These are phyloP conservation scores for Termitomyces sp. DNA, from an alignment of 768 basidiomycete species.

Conservation along the genomic window DNA sequence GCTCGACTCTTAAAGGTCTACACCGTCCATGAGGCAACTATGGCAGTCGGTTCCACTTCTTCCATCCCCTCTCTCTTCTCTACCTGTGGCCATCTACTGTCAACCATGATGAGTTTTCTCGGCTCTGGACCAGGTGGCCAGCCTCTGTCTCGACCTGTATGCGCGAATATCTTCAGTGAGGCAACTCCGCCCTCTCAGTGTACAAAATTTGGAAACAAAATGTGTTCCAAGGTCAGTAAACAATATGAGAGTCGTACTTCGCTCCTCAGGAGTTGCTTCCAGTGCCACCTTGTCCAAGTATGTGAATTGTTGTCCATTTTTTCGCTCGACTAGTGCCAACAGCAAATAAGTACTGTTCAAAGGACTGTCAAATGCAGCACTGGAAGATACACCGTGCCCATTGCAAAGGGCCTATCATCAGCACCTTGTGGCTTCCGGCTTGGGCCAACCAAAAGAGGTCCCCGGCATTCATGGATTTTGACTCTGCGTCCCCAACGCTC, in stretches of 20 bases:
- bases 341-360: conserved; percentile 26
- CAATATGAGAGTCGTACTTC: background rate
- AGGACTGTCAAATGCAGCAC: conserved; percentile 24
- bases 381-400: conserved; percentile 23
- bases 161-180: conserved; percentile 17
- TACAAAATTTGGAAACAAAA: conserved; percentile 12
- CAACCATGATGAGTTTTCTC: background rate
- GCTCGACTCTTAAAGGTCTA: background rate
- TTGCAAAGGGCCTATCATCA: conserved; percentile 23
- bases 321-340: background rate
- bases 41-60: background rate
- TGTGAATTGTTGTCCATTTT: background rate
- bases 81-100: background rate
- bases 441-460: conserved; percentile 22
- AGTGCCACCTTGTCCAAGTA: conserved; percentile 14
- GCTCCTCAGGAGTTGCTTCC: background rate
- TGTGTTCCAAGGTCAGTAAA: conserved; percentile 24
- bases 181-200: background rate
- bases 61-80: background rate
- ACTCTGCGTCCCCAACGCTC: background rate
- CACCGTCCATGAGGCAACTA: background rate
- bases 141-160: conserved; percentile 19
- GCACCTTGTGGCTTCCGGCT: conserved; percentile 22
- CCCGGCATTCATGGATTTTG: conserved; percentile 17
- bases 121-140: conserved; percentile 21